Base-by-base conservation (phyloP, 306 rosid genomes). In the Corylus heterophylla region DNA sequence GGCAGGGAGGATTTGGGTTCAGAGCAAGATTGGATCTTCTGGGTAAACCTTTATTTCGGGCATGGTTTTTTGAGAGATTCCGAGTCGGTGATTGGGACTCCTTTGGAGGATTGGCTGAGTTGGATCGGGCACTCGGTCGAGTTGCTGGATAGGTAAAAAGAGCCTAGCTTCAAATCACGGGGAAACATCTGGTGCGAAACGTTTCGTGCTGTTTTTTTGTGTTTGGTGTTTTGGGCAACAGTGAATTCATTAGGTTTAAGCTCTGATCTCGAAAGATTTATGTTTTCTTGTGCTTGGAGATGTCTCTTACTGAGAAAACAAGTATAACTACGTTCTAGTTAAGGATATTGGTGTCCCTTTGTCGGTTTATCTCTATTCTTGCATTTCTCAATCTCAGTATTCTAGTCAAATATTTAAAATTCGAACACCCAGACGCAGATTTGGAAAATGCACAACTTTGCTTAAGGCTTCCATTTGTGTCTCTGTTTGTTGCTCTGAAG, bases 191-290 rank as follows among this genome's bases (percentile, higher is more conserved):
- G 18, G 10, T 16, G 58, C 35, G 6, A 16, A 72, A 9, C 22
- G 11, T 71, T 62, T 45, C 51, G 47, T 35, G 16, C 27, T 49
- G 51, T 44, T 78, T 44, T 78, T 82, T 17, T 64, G 29, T 74
- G 59, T 72, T 63, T 20, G 54, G 20, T 12, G 54, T 58, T 78
- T 72, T 76, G 47, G 59, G 56, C 48, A 52, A 73, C 44, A n/a
- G 44, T 58, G 47, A 78, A 90, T 90, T 92, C 94, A 80, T 78
- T 74, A 74, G 11, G 80, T 49, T 80, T 37, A 52, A 75, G 80
- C 83, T 83, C 94, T 89, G 92, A 90, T 91, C 92, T 90, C 80
- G 80, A 83, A 76, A 75, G 80, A 78, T 85, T 79, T 74, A 77
- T 86, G 77, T 82, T 81, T 78, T 74, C 77, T 89, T 74, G 88